Evolutionary conservation across 1,284 basidiomycete genomes (phyloP).

Genomic region (Trametes polyzona): DNA sequence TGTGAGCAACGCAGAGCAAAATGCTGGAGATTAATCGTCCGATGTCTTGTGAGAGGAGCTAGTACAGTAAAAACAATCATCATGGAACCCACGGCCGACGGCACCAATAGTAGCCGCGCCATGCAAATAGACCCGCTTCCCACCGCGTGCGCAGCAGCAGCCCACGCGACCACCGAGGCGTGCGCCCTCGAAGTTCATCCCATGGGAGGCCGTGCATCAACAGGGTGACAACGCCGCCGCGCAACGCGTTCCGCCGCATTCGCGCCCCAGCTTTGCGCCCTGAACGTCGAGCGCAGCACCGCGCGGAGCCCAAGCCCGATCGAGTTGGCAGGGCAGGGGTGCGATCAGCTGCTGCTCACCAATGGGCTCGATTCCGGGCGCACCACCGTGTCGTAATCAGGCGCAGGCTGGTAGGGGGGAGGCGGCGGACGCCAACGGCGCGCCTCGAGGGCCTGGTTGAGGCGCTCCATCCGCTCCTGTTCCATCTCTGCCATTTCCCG

Average conservation of each 20-base stretch:
- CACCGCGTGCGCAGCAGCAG: background rate
- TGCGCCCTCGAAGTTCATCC: background rate
- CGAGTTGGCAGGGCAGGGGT: background rate
- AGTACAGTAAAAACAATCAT: background rate
- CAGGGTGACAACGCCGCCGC: background rate
- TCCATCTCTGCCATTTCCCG: slow-evolving; percentile 52
- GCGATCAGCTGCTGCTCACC: background rate
- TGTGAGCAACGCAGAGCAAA: background rate
- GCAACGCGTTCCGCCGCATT: background rate
- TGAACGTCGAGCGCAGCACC: background rate
- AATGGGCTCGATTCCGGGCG: slow-evolving; percentile 6
- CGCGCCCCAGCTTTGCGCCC: background rate
- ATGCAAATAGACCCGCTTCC: background rate
- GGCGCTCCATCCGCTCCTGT: slow-evolving; percentile 30
- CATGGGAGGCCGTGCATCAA: background rate
- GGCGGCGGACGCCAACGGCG: slow-evolving; percentile 29
- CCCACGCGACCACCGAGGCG: background rate
- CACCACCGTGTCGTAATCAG: slow-evolving; percentile 29
- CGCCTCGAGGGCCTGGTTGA: slow-evolving; percentile 17
- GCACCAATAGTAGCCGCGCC: background rate
- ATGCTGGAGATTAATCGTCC: background rate
- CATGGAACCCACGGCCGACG: background rate
- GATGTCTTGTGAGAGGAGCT: background rate
- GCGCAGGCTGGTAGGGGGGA: slow-evolving; percentile 49
- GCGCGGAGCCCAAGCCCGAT: background rate